These are phyloP conservation scores for Tulasnella sp. DNA, from an alignment of 768 basidiomycete genomes.

Conservation along the genomic window DNA sequence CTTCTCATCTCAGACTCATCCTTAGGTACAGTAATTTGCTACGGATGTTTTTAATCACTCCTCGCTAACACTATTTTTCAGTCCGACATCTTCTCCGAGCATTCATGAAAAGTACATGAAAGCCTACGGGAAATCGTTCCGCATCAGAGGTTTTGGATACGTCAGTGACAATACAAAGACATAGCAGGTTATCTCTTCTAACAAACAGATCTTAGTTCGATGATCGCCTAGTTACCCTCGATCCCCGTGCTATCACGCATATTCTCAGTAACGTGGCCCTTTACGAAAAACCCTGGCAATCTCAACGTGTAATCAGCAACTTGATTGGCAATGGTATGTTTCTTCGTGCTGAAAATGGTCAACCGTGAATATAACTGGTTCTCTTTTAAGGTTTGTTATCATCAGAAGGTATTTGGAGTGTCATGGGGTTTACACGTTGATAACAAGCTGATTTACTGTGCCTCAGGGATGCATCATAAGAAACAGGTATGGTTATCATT, in stretches of 20 bases:
- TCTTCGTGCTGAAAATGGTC: no score
- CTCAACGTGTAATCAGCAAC: constrained; percentile 55
- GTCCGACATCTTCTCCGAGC: constrained; percentile 4
- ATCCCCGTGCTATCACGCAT: constrained; percentile 60
- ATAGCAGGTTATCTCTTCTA: constrained; percentile 15
- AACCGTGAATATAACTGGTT: neutral
- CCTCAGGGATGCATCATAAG: constrained; percentile 45
- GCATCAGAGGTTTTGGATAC: constrained; percentile 15
- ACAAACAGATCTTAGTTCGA: constrained; percentile 27
- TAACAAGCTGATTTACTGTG: neutral
- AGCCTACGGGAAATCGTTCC: constrained; percentile 43
- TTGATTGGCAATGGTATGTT: constrained; percentile 56
- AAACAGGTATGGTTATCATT: constrained; percentile 39
- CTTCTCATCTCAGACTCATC: constrained; percentile 43
- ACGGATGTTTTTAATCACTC: neutral
- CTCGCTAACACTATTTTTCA: neutral
- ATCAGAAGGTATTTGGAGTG: constrained; percentile 1
- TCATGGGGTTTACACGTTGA: neutral
- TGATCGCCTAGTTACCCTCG: constrained; percentile 64
- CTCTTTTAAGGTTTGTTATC: neutral
- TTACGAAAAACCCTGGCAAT: constrained; percentile 79
- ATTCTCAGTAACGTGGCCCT: constrained; percentile 52
- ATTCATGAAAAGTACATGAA: constrained; percentile 29
- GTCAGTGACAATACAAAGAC: constrained; percentile 38
- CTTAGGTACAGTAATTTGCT: constrained; percentile 33